Percentiles rank a stretch among this genome's conserved stretches.
phyloP scores from a whole-genome alignment of 306 rosid genomes.

The Heteromeles arbutifolia region DNA sequence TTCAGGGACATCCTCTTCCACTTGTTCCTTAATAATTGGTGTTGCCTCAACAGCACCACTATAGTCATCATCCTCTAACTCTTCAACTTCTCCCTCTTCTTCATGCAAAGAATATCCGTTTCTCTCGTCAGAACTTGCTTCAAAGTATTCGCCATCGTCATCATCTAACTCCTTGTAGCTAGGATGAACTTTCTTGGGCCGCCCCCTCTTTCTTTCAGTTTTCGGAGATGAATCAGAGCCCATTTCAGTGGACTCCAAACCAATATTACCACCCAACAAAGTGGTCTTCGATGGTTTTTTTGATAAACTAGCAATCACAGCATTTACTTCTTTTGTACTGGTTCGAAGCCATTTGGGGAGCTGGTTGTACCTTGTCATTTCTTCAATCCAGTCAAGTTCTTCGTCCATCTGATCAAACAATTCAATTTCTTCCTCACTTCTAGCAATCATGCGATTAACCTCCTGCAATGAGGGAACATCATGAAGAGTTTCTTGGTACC shows the following conservation, averaged over 20 bases:
- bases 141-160: slow-evolving; percentile 71
- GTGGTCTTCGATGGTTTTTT: slow-evolving; percentile 67
- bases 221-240: slow-evolving; percentile 64
- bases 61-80: slow-evolving; percentile 74
- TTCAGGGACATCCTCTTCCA: slow-evolving; percentile 55
- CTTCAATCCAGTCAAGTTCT: slow-evolving; percentile 86
- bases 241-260: slow-evolving; percentile 54
- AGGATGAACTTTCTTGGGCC: slow-evolving; percentile 63
- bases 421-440: slow-evolving; percentile 80
- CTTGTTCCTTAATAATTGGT: slow-evolving; percentile 44
- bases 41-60: slow-evolving; percentile 67
- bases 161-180: slow-evolving; percentile 88
- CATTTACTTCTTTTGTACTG: slow-evolving; percentile 67
- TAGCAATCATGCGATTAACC: slow-evolving; percentile 98
- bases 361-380: slow-evolving; percentile 77
- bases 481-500: slow-evolving; percentile 90
- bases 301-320: slow-evolving; percentile 64
- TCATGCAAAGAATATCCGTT: slow-evolving; percentile 73
- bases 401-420: slow-evolving; percentile 97
- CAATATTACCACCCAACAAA: slow-evolving; percentile 49
- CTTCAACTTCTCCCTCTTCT: slow-evolving; percentile 83
- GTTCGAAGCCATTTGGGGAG: slow-evolving; percentile 92
- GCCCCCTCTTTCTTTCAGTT: slow-evolving; percentile 74
- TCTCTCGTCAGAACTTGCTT: slow-evolving; percentile 84
- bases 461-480: slow-evolving; percentile 90